Conservation (phyloP, 148 eudicot species). For the Persicaria tinctoria region DNA sequence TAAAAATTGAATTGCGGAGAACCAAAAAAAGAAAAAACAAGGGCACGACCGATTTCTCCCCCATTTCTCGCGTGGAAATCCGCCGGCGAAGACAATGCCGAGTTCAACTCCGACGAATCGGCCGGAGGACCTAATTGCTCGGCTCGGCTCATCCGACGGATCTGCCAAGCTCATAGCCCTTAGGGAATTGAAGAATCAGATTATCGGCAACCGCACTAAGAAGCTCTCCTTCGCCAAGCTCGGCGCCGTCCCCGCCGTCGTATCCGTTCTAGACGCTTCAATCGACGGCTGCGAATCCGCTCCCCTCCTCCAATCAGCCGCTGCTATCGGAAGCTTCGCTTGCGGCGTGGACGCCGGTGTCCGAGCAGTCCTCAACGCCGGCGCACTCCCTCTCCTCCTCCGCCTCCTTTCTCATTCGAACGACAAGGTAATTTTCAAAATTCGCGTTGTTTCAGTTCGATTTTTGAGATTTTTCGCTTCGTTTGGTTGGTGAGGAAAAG, state of each 20-base stretch:
- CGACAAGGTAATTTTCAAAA: constrained; percentile 36
- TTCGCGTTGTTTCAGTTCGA: not conserved
- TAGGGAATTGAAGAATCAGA: constrained; percentile 82
- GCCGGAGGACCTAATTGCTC: constrained; percentile 51
- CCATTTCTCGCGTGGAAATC: constrained; percentile 17
- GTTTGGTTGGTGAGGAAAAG: constrained; percentile 1
- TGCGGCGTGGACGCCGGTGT: constrained; percentile 92
- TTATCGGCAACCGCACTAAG: constrained; percentile 89
- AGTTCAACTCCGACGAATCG: constrained; percentile 41
- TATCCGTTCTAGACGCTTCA: constrained; percentile 41
- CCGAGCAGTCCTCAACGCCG: constrained; percentile 69
- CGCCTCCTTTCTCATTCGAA: constrained; percentile 49
- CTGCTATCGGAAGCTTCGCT: constrained; percentile 82
- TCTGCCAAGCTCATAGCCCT: constrained; percentile 62
- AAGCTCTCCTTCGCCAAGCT: constrained; percentile 66
- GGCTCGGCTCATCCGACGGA: constrained; percentile 40
- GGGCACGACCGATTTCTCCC: constrained; percentile 8
- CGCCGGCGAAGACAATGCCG: constrained; percentile 43
- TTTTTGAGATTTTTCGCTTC: not conserved
- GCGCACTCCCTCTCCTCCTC: constrained; percentile 56
- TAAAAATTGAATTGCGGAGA: not conserved
- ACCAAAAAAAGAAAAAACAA: constrained; percentile 10
- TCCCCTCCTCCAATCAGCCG: constrained; percentile 56
- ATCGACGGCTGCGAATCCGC: constrained; percentile 14
- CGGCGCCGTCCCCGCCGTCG: constrained; percentile 74